A percentile compares a stretch with the other conserved stretches of the same genome.
These are phyloP conservation scores for Heliamphora pulchella DNA, from an alignment of 179 eudicot genomes.

Conservation along the genomic window DNA sequence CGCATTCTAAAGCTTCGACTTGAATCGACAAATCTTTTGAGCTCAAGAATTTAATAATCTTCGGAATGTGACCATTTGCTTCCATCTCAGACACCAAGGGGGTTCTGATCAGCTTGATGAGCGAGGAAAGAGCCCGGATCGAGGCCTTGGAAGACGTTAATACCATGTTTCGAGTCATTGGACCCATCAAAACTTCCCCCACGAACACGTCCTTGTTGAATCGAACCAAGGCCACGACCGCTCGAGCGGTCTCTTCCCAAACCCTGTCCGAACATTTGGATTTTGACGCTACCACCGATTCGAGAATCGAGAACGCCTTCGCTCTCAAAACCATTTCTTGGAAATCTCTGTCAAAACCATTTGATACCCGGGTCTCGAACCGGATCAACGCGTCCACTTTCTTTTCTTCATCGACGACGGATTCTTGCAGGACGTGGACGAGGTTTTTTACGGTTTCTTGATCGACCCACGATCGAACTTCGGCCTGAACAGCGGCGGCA, in stretches of 20 bases:
- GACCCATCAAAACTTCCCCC: conserved; percentile 60
- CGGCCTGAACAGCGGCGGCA: conserved; percentile 46
- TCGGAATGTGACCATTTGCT: conserved; percentile 38
- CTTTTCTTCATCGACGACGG: conserved; percentile 20
- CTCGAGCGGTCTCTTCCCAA: conserved; percentile 40
- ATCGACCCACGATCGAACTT: conserved; percentile 61
- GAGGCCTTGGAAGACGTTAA: conserved; percentile 34
- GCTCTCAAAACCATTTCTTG: conserved; percentile 59
- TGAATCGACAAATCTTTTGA: conserved; percentile 24
- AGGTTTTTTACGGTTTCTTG: conserved; percentile 44
- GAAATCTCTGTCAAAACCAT: conserved; percentile 55
- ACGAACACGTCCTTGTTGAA: conserved; percentile 85
- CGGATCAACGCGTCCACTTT: conserved; percentile 21
- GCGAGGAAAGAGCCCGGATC: conserved; percentile 34
- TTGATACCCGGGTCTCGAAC: conserved; percentile 35
- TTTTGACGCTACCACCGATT: conserved; percentile 31
- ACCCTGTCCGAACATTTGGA: conserved; percentile 28
- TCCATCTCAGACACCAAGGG: conserved; percentile 68
- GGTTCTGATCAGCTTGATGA: conserved; percentile 56
- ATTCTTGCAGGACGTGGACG: conserved; percentile 18
- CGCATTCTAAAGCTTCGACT: conserved; percentile 42
- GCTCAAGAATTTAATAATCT: conserved; percentile 30
- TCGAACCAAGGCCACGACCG: conserved; percentile 41
- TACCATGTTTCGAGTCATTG: conserved; percentile 43
- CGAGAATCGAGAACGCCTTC: conserved; percentile 38